phyloP scores from a whole-genome alignment of 139 green algal species.

The Edaphochlamys debaryana region DNA sequence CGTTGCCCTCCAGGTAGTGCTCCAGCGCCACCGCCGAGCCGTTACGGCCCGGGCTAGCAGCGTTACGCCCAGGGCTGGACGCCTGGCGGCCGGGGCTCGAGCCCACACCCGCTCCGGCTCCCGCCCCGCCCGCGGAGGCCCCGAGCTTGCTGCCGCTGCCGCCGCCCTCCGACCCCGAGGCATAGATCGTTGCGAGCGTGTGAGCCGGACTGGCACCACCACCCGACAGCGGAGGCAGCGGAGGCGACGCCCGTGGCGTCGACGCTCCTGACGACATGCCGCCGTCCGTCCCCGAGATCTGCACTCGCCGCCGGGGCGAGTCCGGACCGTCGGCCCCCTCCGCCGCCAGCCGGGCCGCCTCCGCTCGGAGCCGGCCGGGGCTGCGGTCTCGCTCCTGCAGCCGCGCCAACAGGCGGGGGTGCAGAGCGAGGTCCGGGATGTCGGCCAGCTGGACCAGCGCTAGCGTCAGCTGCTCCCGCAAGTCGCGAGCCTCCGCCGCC shows the following conservation, averaged over 20 bases:
- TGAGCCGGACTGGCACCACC: no score
- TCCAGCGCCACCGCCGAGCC: background rate
- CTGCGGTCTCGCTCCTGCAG: background rate
- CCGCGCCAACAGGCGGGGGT: background rate
- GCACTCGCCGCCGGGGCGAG: background rate
- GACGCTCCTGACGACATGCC: background rate
- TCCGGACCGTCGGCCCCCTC: no score
- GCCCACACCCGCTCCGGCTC: no score
- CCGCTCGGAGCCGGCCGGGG: background rate
- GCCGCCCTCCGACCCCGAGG: no score
- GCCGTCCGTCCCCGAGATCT: no score
- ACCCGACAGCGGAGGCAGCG: no score
- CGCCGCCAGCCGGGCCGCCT: background rate
- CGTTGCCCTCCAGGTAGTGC: constrained; percentile 10
- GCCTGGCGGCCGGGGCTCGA: no score
- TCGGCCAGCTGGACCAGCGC: constrained; percentile 38
- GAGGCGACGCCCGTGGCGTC: no score
- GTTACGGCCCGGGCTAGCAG: background rate
- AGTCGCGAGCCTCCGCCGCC: constrained; percentile 16
- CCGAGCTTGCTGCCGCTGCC: no score
- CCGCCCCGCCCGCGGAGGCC: no score
- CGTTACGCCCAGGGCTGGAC: no score
- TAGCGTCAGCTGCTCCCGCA: constrained; percentile 37
- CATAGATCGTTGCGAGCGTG: no score
- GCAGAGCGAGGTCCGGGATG: background rate